phyloP scores from a whole-genome alignment of 2,329 filamentous ascomycete species.

The Fonsecaea nubica region DNA sequence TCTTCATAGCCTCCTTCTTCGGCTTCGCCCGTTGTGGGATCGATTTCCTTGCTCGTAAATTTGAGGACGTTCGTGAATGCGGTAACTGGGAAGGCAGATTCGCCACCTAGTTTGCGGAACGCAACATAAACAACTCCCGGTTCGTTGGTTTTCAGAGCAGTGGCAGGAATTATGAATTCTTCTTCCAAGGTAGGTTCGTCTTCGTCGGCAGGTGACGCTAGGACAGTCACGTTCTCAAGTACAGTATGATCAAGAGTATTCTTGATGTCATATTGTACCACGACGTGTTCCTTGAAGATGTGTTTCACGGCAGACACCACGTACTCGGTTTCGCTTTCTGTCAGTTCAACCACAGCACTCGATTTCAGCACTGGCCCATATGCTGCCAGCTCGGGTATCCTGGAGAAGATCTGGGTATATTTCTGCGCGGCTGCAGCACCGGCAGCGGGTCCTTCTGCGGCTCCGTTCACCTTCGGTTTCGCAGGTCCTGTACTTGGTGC shows the following conservation, averaged over 20 bases:
- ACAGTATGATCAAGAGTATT: constrained; percentile 93
- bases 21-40: constrained; percentile 89
- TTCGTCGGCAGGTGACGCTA: constrained; percentile 79
- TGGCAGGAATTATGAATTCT: constrained; percentile 89
- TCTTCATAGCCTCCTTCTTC: constrained; percentile 95
- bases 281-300: constrained; percentile 95
- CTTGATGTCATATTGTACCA: constrained; percentile 96
- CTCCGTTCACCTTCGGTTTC: constrained; percentile 71
- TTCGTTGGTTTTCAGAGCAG: constrained; percentile 80
- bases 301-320: constrained; percentile 94
- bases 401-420: constrained; percentile 84
- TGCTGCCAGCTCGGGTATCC: constrained; percentile 87
- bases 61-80: constrained; percentile 92
- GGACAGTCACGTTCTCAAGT: constrained; percentile 84
- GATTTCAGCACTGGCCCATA: constrained; percentile 94
- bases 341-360: constrained; percentile 82
- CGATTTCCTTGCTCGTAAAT: constrained; percentile 98
- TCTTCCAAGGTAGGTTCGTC: constrained; percentile 75
- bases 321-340: constrained; percentile 96
- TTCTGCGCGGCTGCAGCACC: constrained; percentile 78
- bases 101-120: constrained; percentile 82
- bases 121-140: constrained; percentile 94
- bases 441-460: constrained; percentile 77
- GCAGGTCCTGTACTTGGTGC: constrained; percentile 80
- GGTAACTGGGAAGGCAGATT: constrained; percentile 74